Percentiles rank a stretch among this genome's conserved stretches.
Conservation (phyloP, 78 protist genomes). For the Chrysochromulina tobinii region DNA sequence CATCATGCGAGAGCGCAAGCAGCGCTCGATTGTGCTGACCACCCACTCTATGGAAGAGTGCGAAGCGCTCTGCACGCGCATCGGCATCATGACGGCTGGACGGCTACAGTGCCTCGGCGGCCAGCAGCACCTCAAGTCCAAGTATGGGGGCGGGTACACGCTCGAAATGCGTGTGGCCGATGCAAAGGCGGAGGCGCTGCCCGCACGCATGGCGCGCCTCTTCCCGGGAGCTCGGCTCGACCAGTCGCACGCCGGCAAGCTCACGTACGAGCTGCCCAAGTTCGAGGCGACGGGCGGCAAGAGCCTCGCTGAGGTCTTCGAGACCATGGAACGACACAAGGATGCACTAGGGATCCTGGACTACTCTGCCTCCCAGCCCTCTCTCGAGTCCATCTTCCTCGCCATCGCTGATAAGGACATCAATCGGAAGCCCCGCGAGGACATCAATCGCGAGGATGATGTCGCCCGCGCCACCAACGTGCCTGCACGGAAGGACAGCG, state of each 20-base stretch:
- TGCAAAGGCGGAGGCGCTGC: background rate
- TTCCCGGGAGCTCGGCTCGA: background rate
- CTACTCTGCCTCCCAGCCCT: background rate
- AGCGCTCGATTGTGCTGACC: conserved; percentile 62
- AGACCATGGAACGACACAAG: background rate
- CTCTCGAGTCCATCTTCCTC: background rate
- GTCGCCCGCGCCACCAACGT: no score
- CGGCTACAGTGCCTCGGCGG: conserved; percentile 42
- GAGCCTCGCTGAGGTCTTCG: background rate
- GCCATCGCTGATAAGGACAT: background rate
- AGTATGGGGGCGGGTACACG: conserved; percentile 35
- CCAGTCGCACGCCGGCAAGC: background rate
- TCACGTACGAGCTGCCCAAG: background rate
- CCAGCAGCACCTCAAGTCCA: conserved; percentile 28
- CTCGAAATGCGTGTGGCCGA: background rate
- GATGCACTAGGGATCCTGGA: background rate
- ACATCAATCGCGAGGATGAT: no score
- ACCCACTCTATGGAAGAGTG: conserved; percentile 31
- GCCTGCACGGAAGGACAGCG: no score
- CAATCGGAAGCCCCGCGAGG: no score
- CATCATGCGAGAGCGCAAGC: conserved; percentile 34
- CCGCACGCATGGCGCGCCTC: background rate
- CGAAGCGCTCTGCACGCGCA: conserved; percentile 59
- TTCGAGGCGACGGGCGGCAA: no score
- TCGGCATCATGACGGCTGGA: conserved; percentile 71